These are phyloP conservation scores for Cornus controversa DNA, from an alignment of 148 eudicot species.

Conservation along the genomic window DNA sequence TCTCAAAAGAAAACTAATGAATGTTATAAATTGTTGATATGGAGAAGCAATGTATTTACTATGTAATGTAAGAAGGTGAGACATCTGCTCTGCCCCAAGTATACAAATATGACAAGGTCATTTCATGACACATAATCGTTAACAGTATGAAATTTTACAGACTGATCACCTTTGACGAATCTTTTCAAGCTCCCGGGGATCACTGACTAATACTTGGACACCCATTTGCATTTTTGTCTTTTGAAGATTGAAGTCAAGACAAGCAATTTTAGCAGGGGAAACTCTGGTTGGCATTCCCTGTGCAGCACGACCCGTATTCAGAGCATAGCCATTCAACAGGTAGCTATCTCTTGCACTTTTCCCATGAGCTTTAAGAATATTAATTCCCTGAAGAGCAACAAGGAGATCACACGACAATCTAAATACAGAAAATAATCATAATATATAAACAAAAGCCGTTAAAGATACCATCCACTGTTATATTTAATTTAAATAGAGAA, in stretches of 20 bases:
- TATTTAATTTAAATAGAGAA: not conserved
- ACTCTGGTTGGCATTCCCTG: constrained; percentile 96
- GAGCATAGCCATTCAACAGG: constrained; percentile 92
- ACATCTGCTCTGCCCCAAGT: not conserved
- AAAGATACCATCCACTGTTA: not conserved
- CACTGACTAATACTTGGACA: constrained; percentile 86
- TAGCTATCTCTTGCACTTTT: constrained; percentile 93
- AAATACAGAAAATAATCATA: not conserved
- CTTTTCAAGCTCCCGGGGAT: constrained; percentile 96
- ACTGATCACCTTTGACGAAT: constrained; percentile 79
- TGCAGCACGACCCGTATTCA: constrained; percentile 98
- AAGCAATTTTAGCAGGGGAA: constrained; percentile 93
- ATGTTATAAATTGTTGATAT: not conserved
- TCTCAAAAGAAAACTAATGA: not conserved
- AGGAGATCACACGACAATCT: constrained; percentile 1
- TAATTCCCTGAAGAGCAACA: constrained; percentile 53
- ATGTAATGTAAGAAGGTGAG: not conserved
- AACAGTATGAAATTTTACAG: not conserved
- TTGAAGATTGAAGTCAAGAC: constrained; percentile 95
- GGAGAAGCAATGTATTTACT: not conserved
- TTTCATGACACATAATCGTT: not conserved
- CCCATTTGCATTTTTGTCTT: constrained; percentile 98
- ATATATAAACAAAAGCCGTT: no score
- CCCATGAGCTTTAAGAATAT: constrained; percentile 96
- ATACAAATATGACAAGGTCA: not conserved